These are phyloP conservation scores for Cladophialophora exuberans DNA, from an alignment of 2,329 filamentous ascomycete genomes.

Conservation along the genomic window DNA sequence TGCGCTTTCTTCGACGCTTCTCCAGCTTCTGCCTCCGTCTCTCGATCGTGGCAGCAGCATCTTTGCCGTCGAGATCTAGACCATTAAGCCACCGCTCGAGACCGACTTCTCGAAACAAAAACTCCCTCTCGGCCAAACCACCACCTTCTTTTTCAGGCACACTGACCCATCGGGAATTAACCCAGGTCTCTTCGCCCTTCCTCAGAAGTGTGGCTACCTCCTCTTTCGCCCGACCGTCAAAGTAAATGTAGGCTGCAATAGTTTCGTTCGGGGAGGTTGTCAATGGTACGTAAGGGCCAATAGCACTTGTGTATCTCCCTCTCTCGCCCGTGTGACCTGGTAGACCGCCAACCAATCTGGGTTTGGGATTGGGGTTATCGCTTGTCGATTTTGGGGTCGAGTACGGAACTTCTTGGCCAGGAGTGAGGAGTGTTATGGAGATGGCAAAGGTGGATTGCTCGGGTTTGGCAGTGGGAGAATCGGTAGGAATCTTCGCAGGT, in stretches of 20 bases:
- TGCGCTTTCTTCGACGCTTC: conserved; percentile 79
- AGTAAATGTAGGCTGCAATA: conserved; percentile 98
- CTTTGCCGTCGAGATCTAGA: conserved; percentile 89
- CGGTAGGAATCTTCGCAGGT: conserved; percentile 72
- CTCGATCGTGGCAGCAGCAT: conserved; percentile 75
- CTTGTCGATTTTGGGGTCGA: conserved; percentile 80
- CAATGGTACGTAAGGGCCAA: conserved; percentile 87
- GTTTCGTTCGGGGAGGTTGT: conserved; percentile 95
- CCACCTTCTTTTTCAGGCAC: conserved; percentile 89
- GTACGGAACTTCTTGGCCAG: conserved; percentile 86
- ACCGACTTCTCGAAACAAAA: conserved; percentile 94
- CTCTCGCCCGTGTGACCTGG: conserved; percentile 58
- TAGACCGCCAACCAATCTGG: conserved; percentile 77
- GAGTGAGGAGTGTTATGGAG: conserved; percentile 92
- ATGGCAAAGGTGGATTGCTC: conserved; percentile 97
- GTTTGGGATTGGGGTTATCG: conserved; percentile 76
- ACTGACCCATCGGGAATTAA: conserved; percentile 97
- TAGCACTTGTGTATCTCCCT: conserved; percentile 58
- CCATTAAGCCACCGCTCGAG: conserved; percentile 96
- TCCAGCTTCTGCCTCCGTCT: conserved; percentile 70
- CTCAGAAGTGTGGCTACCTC: conserved; percentile 93
- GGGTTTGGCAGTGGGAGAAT: conserved; percentile 71
- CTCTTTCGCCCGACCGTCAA: conserved; percentile 92
- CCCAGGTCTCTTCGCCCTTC: conserved; percentile 97
- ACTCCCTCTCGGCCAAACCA: conserved; percentile 92